These are phyloP conservation scores for Knufia fluminis DNA, from an alignment of 2,329 filamentous ascomycete species.

Conservation along the genomic window DNA sequence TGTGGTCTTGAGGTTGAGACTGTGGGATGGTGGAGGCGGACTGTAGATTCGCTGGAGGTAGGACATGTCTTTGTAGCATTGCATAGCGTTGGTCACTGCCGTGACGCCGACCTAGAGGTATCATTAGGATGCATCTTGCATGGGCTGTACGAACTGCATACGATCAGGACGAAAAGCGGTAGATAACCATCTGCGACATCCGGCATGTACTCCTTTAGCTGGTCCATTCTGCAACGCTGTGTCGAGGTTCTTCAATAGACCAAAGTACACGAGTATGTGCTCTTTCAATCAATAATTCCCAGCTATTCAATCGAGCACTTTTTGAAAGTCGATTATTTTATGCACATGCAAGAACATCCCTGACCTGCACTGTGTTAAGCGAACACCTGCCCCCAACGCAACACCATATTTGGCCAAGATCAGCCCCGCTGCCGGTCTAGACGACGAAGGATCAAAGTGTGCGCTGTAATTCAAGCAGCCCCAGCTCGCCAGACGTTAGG, in stretches of 20 bases:
- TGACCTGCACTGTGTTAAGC: no score
- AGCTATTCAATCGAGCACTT: no score
- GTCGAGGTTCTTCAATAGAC: no score
- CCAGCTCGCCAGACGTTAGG: neutral
- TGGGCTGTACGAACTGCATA: constrained; percentile 7
- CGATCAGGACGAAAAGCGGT: constrained; percentile 20
- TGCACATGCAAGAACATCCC: no score
- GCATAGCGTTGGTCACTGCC: constrained; percentile 74
- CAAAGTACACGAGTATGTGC: no score
- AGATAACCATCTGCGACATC: constrained; percentile 17
- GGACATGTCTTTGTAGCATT: constrained; percentile 69
- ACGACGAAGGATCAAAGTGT: no score
- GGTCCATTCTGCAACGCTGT: neutral
- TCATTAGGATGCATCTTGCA: neutral
- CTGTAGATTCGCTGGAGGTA: constrained; percentile 78
- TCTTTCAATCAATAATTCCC: no score
- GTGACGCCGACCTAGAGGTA: constrained; percentile 62
- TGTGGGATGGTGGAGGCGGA: constrained; percentile 32
- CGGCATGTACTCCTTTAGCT: neutral
- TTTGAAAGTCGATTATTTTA: no score
- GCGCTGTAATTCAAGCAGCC: no score
- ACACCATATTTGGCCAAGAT: no score
- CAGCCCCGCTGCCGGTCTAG: no score
- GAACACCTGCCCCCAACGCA: no score
- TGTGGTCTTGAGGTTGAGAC: constrained; percentile 45